Evolutionary conservation across 2,329 filamentous ascomycete genomes (phyloP).

Genomic region (Hirsutella rhossiliensis): DNA sequence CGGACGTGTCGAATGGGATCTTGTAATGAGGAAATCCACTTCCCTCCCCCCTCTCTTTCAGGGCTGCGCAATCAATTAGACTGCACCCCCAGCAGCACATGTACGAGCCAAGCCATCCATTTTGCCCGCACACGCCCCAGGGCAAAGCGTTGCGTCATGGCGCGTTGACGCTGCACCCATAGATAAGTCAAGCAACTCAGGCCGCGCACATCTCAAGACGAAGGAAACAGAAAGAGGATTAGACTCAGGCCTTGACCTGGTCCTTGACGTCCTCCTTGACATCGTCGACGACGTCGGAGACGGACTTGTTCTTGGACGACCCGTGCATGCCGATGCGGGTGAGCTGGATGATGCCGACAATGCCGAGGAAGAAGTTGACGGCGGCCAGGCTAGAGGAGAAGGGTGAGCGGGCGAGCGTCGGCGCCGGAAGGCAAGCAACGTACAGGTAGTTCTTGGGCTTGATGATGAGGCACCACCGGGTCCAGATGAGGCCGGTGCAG

Average conservation of each 20-base stretch:
- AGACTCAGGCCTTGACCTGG: slow-evolving; percentile 13
- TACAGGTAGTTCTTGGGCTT: slow-evolving; percentile 85
- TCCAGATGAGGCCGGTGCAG: slow-evolving; percentile 92
- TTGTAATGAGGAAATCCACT: no score
- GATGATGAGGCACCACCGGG: slow-evolving; percentile 96
- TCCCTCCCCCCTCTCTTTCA: no score
- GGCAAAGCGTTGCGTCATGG: no score
- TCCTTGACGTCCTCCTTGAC: slow-evolving; percentile 28
- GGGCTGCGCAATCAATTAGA: no score
- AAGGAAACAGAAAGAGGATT: no score
- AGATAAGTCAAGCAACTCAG: no score
- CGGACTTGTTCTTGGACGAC: slow-evolving; percentile 42
- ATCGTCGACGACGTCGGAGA: slow-evolving; percentile 22
- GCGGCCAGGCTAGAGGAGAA: slow-evolving; percentile 57
- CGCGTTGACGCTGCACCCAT: no score
- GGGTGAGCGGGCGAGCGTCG: not conserved
- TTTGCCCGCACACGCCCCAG: no score
- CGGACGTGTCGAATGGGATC: no score
- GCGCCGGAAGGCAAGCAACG: slow-evolving; percentile 19
- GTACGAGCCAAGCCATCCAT: no score
- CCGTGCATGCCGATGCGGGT: slow-evolving; percentile 61
- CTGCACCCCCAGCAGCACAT: no score
- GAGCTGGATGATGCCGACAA: slow-evolving; percentile 75
- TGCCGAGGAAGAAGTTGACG: slow-evolving; percentile 95
- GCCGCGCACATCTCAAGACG: no score